These are phyloP conservation scores for Stenocarpella maydis DNA, from an alignment of 2,329 filamentous ascomycete species.

Conservation along the genomic window DNA sequence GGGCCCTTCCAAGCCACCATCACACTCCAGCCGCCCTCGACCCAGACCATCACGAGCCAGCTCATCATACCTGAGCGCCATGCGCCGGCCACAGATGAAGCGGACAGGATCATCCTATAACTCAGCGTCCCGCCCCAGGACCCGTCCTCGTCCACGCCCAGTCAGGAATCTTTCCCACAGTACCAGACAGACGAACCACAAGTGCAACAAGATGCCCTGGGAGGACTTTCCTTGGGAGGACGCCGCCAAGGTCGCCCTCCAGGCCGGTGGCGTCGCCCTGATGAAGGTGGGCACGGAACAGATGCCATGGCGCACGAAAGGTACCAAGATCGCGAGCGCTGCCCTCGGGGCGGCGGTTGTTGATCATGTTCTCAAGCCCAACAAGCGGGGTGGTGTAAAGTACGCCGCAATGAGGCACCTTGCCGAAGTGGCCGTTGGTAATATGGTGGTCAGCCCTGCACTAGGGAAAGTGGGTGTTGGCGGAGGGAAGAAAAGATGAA, in stretches of 20 bases:
- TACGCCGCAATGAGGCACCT: constrained; percentile 41
- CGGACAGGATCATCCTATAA: constrained; percentile 32
- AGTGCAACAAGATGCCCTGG: constrained; percentile 13
- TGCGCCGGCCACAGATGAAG: constrained; percentile 31
- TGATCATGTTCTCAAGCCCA: constrained; percentile 40
- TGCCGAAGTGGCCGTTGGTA: constrained; percentile 39
- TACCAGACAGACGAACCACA: constrained; percentile 27
- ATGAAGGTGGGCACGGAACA: constrained; percentile 37
- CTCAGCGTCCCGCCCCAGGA: neutral
- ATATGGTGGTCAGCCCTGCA: constrained; percentile 38
- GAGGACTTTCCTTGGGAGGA: constrained; percentile 36
- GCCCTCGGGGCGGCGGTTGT: constrained; percentile 42
- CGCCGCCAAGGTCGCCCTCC: constrained; percentile 39
- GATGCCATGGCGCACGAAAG: constrained; percentile 40
- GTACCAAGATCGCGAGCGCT: constrained; percentile 40
- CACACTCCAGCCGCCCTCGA: constrained; percentile 21
- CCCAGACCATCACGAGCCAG: constrained; percentile 30
- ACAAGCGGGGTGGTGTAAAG: constrained; percentile 39
- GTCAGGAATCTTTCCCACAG: constrained; percentile 24
- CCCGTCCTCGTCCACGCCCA: constrained; percentile 17
- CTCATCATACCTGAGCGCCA: constrained; percentile 28
- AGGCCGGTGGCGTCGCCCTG: constrained; percentile 40
- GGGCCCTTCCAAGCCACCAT: neutral
- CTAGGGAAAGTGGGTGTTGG: constrained; percentile 12
- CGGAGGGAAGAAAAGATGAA: constrained; percentile 17